Evolutionary conservation across 805 yeast genomes (phyloP).

Genomic region (Groenewaldozyma tartarivorans): DNA sequence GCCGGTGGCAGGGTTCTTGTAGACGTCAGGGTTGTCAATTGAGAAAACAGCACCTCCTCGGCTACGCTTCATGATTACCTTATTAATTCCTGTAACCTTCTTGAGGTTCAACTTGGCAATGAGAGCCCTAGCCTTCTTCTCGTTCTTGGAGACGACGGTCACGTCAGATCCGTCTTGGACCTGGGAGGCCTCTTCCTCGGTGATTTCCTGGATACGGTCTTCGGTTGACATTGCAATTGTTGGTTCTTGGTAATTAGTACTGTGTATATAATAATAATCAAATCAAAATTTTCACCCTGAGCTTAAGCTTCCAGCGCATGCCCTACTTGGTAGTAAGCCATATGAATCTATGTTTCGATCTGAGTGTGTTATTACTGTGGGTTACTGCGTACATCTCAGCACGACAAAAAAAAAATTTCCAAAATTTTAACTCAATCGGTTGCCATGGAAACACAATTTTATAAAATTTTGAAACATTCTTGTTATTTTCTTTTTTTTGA

Average conservation of each 20-base stretch:
- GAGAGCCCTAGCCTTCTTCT: constrained; percentile 89
- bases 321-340: background rate
- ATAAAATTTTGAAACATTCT: too few species aligned
- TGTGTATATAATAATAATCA: too few species aligned
- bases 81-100: constrained; percentile 82
- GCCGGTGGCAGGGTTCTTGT: constrained; percentile 82
- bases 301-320: too few species aligned
- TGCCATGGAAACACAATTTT: too few species aligned
- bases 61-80: constrained; percentile 93
- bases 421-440: too few species aligned
- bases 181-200: constrained; percentile 14
- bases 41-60: constrained; percentile 88
- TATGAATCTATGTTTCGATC: background rate
- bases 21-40: constrained; percentile 90
- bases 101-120: constrained; percentile 83
- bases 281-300: too few species aligned
- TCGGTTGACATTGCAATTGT: constrained; percentile 12
- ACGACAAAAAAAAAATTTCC: too few species aligned
- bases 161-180: constrained; percentile 15
- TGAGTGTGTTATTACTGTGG: too few species aligned
- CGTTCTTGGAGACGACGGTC: constrained; percentile 37
- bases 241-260: constrained; percentile 1
- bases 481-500: too few species aligned
- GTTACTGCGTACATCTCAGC: too few species aligned
- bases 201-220: constrained; percentile 28